A percentile compares a stretch with the other conserved stretches of the same genome.
phyloP scores from a whole-genome alignment of 2,329 filamentous ascomycete species.

The Ophiosphaerella herpotricha region DNA sequence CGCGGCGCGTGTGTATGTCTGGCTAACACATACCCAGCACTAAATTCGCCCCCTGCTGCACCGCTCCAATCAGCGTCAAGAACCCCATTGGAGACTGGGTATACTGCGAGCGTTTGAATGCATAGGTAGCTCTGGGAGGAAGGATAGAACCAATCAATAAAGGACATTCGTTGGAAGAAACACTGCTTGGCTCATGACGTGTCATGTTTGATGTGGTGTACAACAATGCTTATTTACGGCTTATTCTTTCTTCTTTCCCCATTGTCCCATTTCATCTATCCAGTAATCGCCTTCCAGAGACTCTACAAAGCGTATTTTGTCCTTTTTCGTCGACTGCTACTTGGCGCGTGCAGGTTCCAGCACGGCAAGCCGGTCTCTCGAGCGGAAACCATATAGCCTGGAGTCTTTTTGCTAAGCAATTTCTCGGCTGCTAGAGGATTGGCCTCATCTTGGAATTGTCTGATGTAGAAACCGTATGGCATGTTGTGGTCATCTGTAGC shows the following conservation, averaged over 20 bases:
- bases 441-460: neutral
- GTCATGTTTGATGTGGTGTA: neutral
- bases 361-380: neutral
- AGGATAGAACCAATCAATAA: too few species aligned
- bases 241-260: neutral
- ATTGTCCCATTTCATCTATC: neutral
- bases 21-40: neutral
- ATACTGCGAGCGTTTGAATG: neutral
- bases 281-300: neutral
- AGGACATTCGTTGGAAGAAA: neutral
- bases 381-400: neutral
- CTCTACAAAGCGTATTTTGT: too few species aligned
- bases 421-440: slow-evolving; percentile 4
- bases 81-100: too few species aligned
- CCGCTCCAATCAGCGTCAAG: too few species aligned
- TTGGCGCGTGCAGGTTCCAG: too few species aligned
- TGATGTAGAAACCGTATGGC: neutral
- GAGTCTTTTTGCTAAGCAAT: neutral
- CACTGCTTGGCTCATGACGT: neutral
- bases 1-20: too few species aligned
- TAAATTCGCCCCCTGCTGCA: too few species aligned
- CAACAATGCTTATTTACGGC: too few species aligned
- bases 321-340: too few species aligned
- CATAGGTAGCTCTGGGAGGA: neutral
- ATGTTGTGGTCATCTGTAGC: neutral